Evolutionary conservation across 2,329 filamentous ascomycete species (phyloP), one percentile per base, ranked within the genome.

Genomic region (Penicillium vulpinum): DNA sequence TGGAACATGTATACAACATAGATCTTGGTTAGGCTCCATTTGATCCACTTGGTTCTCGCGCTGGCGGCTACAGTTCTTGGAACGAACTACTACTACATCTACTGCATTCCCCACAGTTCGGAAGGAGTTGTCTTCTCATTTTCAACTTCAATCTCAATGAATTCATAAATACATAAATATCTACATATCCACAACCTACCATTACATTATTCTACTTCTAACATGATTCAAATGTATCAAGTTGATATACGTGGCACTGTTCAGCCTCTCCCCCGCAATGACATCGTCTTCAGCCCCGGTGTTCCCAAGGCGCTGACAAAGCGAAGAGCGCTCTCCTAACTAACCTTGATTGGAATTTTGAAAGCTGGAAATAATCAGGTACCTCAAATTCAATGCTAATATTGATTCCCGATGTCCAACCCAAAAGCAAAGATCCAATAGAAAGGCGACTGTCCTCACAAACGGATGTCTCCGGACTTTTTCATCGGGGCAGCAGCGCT

Each of bases 41-140:
- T 9, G 56, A 55, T 58, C 61, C 59, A 53, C 33, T 54, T 54
- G 53, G 24, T 29, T 33, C n/a, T 26, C 10, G 49, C 54, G 33
- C 40, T 39, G 36, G 31, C 44, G 36, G 31, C 13, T 41, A 2
- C 6, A 8, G n/a, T n/a, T 50, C 45, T 48, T 63, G 59, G 62
- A 51, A 57, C 62, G 57, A 63, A 64, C 60, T 58, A 50, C 38
- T 51, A n/a, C n/a, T n/a, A n/a, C n/a, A n/a, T n/a, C n/a, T n/a
- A n/a, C n/a, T n/a, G n/a, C n/a, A n/a, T 15, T 51, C 39, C 45
- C 28, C 49, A 39, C 33, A 21, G 8, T 16, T 48, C 7, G 31
- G 18, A 33, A 24, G 13, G 11, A 4, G 13, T 33, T 15, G 18
- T 43, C 15, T 28, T n/a, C 11, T 16, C 36, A 39, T 26, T 10